Evolutionary conservation across 495 filamentous ascomycete genomes (phyloP).

Genomic region (Diplogelasinospora grovesii): DNA sequence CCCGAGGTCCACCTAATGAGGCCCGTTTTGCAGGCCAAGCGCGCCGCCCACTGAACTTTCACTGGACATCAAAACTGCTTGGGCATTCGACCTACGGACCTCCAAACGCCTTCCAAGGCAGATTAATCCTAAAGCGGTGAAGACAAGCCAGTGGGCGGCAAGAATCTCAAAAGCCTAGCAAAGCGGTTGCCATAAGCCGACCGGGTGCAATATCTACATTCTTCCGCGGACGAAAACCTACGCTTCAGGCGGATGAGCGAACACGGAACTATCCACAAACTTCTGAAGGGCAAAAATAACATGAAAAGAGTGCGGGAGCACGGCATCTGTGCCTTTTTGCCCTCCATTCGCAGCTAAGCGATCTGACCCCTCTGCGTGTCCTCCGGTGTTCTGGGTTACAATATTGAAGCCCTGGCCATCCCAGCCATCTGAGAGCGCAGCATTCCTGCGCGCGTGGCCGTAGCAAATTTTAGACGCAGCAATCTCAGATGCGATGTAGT

Average conservation of each 20-base stretch:
- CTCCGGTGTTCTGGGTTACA: slow-evolving; percentile 12
- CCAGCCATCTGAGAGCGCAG: slow-evolving; percentile 11
- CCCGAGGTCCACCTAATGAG: slow-evolving; percentile 4
- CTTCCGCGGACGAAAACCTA: slow-evolving; percentile 4
- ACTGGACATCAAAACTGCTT: slow-evolving; percentile 2
- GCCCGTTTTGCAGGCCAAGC: slow-evolving; percentile 24
- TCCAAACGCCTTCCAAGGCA: no score
- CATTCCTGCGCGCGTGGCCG: slow-evolving; percentile 12
- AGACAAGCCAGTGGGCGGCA: no score
- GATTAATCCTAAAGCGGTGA: no score
- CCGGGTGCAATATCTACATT: slow-evolving; percentile 10
- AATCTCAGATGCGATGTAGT: neutral
- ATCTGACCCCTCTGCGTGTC: neutral
- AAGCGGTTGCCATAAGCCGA: neutral
- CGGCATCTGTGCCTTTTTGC: slow-evolving; percentile 14
- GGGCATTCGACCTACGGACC: no score
- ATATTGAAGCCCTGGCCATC: slow-evolving; percentile 16
- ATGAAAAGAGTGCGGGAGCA: slow-evolving; percentile 3
- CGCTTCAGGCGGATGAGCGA: neutral
- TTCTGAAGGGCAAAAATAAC: neutral
- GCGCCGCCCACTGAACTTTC: slow-evolving; percentile 4
- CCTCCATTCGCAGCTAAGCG: no score
- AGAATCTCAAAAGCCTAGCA: no score
- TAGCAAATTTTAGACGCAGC: slow-evolving; percentile 15
- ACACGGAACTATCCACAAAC: neutral